Evolutionary conservation across 140 eudicot species (phyloP).

Genomic region (Bidens hawaiensis): DNA sequence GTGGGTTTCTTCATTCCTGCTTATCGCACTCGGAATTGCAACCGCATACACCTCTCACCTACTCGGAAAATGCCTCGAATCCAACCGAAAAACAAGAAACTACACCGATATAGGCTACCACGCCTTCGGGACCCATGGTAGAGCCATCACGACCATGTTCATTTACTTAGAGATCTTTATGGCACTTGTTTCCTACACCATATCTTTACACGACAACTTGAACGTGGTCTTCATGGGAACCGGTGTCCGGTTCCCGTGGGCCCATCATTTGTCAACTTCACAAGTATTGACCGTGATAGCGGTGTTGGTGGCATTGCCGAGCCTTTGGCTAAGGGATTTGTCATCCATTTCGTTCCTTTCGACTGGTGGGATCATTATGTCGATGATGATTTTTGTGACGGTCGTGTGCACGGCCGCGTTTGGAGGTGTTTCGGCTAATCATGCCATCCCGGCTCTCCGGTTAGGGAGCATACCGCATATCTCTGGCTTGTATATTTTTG

Average conservation of each 20-base stretch:
- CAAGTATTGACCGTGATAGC: constrained; percentile 61
- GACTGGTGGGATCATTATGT: constrained; percentile 69
- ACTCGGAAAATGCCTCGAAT: constrained; percentile 66
- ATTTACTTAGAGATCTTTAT: constrained; percentile 77
- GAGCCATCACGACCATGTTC: constrained; percentile 47
- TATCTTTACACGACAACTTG: constrained; percentile 83
- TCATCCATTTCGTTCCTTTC: constrained; percentile 79
- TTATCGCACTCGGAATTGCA: constrained; percentile 53
- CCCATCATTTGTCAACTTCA: constrained; percentile 38
- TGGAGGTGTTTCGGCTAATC: constrained; percentile 54
- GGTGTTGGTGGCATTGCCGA: constrained; percentile 70
- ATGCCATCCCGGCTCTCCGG: constrained; percentile 50
- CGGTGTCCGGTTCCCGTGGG: constrained; percentile 34
- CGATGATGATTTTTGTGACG: constrained; percentile 50
- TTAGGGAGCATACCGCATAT: constrained; percentile 56
- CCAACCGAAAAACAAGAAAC: constrained; percentile 51
- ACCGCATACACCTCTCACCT: constrained; percentile 64
- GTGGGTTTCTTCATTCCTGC: constrained; percentile 65
- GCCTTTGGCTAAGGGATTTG: constrained; percentile 77
- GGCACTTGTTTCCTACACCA: constrained; percentile 93
- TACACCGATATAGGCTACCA: constrained; percentile 68
- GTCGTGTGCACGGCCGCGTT: constrained; percentile 66
- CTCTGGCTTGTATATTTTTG: constrained; percentile 65
- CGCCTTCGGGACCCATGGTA: constrained; percentile 67
- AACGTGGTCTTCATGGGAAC: constrained; percentile 49